Percentiles rank a stretch among this genome's conserved stretches.
These are phyloP conservation scores for Spergularia marina DNA, from an alignment of 148 eudicot genomes.

Conservation along the genomic window DNA sequence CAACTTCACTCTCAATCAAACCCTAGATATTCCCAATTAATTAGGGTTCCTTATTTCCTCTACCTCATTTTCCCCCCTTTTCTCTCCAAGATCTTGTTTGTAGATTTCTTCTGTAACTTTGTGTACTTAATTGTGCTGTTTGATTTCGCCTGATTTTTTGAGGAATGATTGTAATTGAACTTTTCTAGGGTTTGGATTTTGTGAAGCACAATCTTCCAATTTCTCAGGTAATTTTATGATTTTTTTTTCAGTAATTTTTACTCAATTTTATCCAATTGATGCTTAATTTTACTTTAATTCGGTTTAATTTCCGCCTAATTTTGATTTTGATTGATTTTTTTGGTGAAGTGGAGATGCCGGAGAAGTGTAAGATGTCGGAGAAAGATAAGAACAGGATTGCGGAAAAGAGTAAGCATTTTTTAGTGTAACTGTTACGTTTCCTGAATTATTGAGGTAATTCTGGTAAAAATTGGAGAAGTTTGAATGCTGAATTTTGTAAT, in stretches of 20 bases:
- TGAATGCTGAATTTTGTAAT: neutral
- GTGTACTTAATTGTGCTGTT: neutral
- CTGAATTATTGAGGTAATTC: neutral
- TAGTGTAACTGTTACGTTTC: neutral
- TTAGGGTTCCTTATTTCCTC: too few species aligned
- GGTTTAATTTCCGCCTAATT: neutral
- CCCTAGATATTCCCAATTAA: too few species aligned
- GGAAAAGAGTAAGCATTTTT: slow-evolving; percentile 29
- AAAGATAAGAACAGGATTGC: slow-evolving; percentile 33
- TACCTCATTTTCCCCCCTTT: too few species aligned
- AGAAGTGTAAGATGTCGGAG: slow-evolving; percentile 30
- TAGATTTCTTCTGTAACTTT: too few species aligned
- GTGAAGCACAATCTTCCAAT: neutral
- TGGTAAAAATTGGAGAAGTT: neutral
- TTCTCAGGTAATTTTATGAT: slow-evolving; percentile 11
- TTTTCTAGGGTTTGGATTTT: slow-evolving; percentile 6
- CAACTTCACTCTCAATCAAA: too few species aligned
- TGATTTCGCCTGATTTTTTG: neutral
- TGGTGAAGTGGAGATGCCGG: slow-evolving; percentile 17
- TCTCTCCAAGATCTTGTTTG: too few species aligned
- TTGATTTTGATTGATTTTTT: neutral
- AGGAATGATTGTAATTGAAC: neutral
- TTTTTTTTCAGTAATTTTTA: neutral
- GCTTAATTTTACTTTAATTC: neutral
- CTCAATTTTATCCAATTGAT: too few species aligned